These are phyloP conservation scores for Dryas octopetala DNA, from an alignment of 306 rosid species.

Conservation along the genomic window DNA sequence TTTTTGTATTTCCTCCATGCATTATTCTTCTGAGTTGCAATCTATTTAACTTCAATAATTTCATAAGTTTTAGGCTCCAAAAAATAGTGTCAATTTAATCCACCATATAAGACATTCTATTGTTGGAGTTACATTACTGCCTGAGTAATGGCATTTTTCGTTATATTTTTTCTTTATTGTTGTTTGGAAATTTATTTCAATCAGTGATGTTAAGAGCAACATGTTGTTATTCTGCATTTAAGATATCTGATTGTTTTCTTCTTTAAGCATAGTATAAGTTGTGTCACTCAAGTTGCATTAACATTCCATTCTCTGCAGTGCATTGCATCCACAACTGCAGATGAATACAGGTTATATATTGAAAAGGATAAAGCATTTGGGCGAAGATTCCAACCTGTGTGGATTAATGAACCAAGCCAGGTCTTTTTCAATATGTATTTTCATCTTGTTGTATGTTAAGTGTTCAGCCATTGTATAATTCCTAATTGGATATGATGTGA, in stretches of 20 bases:
- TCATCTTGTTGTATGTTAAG: constrained; percentile 13
- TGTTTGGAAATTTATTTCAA: neutral
- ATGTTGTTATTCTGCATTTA: constrained; percentile 3
- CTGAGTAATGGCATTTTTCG: no score
- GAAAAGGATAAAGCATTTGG: constrained; percentile 90
- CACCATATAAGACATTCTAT: no score
- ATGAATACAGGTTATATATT: constrained; percentile 78
- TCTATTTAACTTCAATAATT: no score
- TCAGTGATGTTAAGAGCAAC: neutral
- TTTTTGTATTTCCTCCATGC: no score
- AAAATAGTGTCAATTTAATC: no score
- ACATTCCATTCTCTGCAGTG: constrained; percentile 57
- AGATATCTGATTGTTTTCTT: neutral
- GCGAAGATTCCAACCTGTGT: constrained; percentile 86
- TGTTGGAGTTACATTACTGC: no score
- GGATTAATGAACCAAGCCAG: constrained; percentile 86
- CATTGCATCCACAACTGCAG: constrained; percentile 81
- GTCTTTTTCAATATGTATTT: constrained; percentile 39
- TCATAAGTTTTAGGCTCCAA: no score
- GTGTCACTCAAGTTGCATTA: constrained; percentile 9
- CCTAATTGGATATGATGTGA: constrained; percentile 24
- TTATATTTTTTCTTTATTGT: no score
- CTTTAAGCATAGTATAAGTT: neutral
- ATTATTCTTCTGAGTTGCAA: no score
- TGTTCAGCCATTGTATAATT: constrained; percentile 12